Conservation (phyloP, 306 rosid genomes). For the Citrullus amarus region DNA sequence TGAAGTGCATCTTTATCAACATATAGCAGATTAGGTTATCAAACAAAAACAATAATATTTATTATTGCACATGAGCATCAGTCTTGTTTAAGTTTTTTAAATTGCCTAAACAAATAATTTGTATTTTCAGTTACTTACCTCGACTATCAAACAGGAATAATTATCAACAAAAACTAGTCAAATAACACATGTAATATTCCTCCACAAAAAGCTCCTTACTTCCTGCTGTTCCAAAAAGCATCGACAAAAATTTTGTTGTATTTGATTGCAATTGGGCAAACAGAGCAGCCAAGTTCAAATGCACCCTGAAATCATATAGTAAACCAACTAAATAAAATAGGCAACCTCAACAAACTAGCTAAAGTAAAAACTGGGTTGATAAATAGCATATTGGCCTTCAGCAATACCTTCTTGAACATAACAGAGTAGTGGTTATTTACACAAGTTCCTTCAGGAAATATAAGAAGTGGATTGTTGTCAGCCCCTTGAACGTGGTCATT, state of each 20-base stretch:
- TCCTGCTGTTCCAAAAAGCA: slow-evolving; percentile 97
- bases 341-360: slow-evolving; percentile 1
- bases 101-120: not conserved
- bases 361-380: not conserved
- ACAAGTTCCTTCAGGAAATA: slow-evolving; percentile 98
- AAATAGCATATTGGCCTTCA: not conserved
- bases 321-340: slow-evolving; percentile 8
- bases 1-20: not conserved
- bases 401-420: slow-evolving; percentile 84
- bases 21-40: not conserved
- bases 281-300: slow-evolving; percentile 88
- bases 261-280: slow-evolving; percentile 91
- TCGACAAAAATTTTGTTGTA: slow-evolving; percentile 95
- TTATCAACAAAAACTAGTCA: not conserved
- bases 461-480: slow-evolving; percentile 92
- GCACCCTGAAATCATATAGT: slow-evolving; percentile 61
- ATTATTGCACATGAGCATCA: not conserved
- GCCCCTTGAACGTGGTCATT: slow-evolving; percentile 78
- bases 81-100: not conserved
- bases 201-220: slow-evolving; percentile 43
- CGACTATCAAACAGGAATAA: not conserved
- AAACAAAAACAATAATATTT: not conserved
- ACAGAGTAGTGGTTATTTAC: slow-evolving; percentile 94
- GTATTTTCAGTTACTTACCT: not conserved
- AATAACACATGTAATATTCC: not conserved